Base-by-base conservation (phyloP, 176 grass and related monocot genomes). In the Melocanna baccifera region DNA sequence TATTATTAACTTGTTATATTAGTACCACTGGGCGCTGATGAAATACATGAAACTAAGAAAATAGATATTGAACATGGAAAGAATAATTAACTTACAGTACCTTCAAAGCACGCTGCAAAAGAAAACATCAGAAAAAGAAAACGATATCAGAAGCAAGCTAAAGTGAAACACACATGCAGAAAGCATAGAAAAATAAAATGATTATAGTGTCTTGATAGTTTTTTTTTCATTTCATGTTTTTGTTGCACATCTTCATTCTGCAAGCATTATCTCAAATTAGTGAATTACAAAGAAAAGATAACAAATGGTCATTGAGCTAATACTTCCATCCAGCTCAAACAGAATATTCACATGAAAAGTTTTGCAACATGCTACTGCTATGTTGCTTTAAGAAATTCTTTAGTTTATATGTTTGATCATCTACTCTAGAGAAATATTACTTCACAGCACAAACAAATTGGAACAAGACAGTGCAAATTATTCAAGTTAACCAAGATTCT, bases 61-160 rank as follows among this genome's bases (percentile, higher is more conserved):
- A 34, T 34, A 34, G 32, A 34, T 34, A 34, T 34, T 34, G 32
- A 34, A 34, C 32, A 34, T 34, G 32, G 32, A 34, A 34, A 34
- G 32, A 34, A 34, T 34, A 34, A 34, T 34, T 34, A 87, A 66
- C 20, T 80, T 81, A 46, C 15, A 48, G n/a, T 92, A 98, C 96
- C 96, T 95, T 95, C 87, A 98, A 82, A 86, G 96, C 87, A 7
- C 73, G 73, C 96, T 98, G 93, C 80, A 86, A 86, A 91, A 85
- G 48, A 36, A 79, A 81, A 80, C 34, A 88, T 61, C 19, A 73
- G 43, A 91, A 79, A 70, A 36, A 83, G 18, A 84, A 79, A 84
- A 77, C 25, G 40, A 88, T 56, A 69, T 86, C 58, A 85, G 59
- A 84, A 85, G 63, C 39, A 80, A 71, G 32, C 46, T 30, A 89